These are phyloP conservation scores for Cercospora nicotianae DNA, from an alignment of 2,329 filamentous ascomycete species.

Conservation along the genomic window DNA sequence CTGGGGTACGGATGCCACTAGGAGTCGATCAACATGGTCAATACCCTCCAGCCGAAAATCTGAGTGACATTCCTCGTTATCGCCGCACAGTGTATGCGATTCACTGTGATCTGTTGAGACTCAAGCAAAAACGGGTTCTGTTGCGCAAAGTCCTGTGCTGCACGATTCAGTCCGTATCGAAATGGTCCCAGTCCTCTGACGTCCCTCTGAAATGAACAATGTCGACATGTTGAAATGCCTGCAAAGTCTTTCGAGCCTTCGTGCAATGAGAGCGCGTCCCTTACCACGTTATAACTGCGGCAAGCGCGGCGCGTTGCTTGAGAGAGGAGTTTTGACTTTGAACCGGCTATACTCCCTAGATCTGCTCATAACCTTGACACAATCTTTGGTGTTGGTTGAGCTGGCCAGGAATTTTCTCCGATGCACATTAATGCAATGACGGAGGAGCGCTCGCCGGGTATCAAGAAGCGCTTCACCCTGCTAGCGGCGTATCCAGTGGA, in stretches of 20 bases:
- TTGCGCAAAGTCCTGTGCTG: background rate
- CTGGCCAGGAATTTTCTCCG: background rate
- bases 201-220: background rate
- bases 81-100: background rate
- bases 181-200: background rate
- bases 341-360: background rate
- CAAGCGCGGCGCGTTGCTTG: background rate
- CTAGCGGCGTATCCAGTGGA: background rate
- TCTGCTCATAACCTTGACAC: background rate
- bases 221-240: background rate
- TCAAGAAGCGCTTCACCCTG: background rate
- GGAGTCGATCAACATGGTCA: background rate
- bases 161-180: background rate
- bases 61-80: background rate
- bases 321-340: background rate
- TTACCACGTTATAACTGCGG: background rate
- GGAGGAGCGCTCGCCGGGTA: background rate
- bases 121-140: background rate
- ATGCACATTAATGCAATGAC: background rate
- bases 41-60: background rate
- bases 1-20: background rate
- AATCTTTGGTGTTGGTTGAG: background rate
- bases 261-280: background rate
- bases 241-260: background rate
- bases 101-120: background rate